Percentiles rank a stretch among this genome's conserved stretches.
phyloP scores from a whole-genome alignment of 306 rosid species.

The Castanopsis chinensis region DNA sequence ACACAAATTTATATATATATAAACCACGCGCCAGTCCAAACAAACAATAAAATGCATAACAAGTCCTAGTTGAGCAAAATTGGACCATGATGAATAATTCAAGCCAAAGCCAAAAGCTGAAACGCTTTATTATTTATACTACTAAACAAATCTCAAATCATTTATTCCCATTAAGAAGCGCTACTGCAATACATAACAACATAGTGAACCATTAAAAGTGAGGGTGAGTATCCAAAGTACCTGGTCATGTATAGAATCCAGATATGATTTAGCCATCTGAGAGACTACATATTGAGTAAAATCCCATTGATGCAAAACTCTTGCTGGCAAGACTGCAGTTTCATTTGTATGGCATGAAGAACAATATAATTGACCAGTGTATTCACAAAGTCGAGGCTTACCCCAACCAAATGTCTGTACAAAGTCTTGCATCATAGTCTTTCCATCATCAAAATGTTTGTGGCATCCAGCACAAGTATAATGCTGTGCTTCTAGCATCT shows the following conservation, averaged over 20 bases:
- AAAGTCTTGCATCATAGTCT: conserved; percentile 67
- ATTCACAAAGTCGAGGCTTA: conserved; percentile 91
- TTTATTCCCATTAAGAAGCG: neutral
- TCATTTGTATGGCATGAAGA: conserved; percentile 92
- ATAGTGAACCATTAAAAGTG: conserved; percentile 6
- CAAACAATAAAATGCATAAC: neutral
- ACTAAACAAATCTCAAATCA: neutral
- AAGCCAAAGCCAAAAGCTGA: neutral
- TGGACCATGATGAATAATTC: neutral
- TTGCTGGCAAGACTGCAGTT: conserved; percentile 89
- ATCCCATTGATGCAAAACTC: conserved; percentile 96
- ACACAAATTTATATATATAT: neutral
- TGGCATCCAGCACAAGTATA: conserved; percentile 92
- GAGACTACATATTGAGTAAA: conserved; percentile 75
- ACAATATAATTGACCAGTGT: conserved; percentile 88
- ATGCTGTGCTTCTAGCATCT: conserved; percentile 88
- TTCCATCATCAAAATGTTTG: conserved; percentile 83
- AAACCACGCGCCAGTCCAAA: neutral
- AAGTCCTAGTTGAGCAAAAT: neutral
- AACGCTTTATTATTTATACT: neutral
- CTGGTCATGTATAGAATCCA: conserved; percentile 95
- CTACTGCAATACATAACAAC: neutral
- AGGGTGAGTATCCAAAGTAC: conserved; percentile 41
- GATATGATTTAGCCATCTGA: conserved; percentile 87
- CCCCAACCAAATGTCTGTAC: conserved; percentile 97